Evolutionary conservation across 441 rosid species (phyloP).

Genomic region (Populus hybrid): DNA sequence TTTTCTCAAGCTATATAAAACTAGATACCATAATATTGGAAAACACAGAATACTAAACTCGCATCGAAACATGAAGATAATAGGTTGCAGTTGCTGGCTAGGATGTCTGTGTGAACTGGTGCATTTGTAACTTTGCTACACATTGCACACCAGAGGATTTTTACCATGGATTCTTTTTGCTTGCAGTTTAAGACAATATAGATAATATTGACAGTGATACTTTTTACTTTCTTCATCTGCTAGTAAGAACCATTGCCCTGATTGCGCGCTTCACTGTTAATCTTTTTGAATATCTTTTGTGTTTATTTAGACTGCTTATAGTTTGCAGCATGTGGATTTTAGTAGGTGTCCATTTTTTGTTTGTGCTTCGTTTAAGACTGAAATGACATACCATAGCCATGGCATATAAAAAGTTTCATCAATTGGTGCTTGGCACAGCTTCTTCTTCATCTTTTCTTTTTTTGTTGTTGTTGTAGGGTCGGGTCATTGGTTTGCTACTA

Average conservation of each 20-base stretch:
- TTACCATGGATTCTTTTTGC: not conserved
- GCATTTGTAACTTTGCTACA: not conserved
- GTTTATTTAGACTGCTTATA: not conserved
- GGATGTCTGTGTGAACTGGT: not conserved
- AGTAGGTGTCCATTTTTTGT: not conserved
- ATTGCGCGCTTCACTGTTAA: not conserved
- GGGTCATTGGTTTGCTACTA: not conserved
- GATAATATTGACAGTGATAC: not conserved
- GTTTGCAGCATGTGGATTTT: not conserved
- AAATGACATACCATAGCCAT: too few species aligned
- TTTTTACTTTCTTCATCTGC: not conserved
- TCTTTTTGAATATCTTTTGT: not conserved
- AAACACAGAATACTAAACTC: not conserved
- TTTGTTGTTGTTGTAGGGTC: too few species aligned
- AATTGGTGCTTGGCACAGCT: not conserved
- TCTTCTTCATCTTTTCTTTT: not conserved
- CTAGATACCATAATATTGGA: not conserved
- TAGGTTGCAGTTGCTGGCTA: not conserved
- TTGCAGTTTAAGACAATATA: not conserved
- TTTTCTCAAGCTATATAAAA: too few species aligned
- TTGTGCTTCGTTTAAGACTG: not conserved
- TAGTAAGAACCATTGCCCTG: not conserved
- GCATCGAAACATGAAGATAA: conserved; percentile 1
- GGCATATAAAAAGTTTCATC: not conserved
- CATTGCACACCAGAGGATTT: not conserved